Conservation (phyloP, 2,329 filamentous ascomycete species). For the Thyridium curvatum region DNA sequence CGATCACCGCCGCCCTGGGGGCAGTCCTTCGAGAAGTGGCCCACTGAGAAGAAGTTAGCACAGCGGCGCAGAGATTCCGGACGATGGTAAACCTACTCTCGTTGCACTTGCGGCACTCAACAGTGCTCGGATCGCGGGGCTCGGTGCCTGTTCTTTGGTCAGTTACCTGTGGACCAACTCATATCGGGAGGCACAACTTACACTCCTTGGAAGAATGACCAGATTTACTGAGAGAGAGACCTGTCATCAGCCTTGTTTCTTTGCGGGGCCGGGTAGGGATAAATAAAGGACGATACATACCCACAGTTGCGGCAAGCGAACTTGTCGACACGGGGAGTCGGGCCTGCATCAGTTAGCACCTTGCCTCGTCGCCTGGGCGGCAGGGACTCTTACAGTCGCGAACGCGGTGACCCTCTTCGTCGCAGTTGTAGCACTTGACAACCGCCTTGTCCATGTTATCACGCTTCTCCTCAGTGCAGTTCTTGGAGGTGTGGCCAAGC, state of each 20-base stretch:
- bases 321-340: conserved; percentile 54
- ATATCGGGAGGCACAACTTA: conserved; percentile 17
- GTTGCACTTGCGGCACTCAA: conserved; percentile 61
- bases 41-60: conserved; percentile 29
- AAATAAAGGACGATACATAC: conserved; percentile 19
- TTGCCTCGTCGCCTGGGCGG: conserved; percentile 7
- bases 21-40: conserved; percentile 59
- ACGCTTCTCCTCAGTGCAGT: conserved; percentile 51
- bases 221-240: conserved; percentile 30
- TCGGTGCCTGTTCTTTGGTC: conserved; percentile 37
- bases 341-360: conserved; percentile 32
- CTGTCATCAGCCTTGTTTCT: conserved; percentile 2
- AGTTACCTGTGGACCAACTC: conserved; percentile 23
- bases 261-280: conserved; percentile 1
- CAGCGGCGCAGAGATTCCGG: too few relatives aligned
- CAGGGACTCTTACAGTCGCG: conserved; percentile 53
- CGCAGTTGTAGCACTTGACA: conserved; percentile 61
- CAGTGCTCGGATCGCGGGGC: conserved; percentile 53
- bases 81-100: conserved; percentile 55
- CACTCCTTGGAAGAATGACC: conserved; percentile 47
- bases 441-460: conserved; percentile 35
- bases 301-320: conserved; percentile 66
- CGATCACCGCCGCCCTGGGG: conserved; percentile 51
- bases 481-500: conserved; percentile 55
- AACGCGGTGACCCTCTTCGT: conserved; percentile 56